phyloP scores from a whole-genome alignment of 352 stramenopile species.

The Pythium oligandrum region DNA sequence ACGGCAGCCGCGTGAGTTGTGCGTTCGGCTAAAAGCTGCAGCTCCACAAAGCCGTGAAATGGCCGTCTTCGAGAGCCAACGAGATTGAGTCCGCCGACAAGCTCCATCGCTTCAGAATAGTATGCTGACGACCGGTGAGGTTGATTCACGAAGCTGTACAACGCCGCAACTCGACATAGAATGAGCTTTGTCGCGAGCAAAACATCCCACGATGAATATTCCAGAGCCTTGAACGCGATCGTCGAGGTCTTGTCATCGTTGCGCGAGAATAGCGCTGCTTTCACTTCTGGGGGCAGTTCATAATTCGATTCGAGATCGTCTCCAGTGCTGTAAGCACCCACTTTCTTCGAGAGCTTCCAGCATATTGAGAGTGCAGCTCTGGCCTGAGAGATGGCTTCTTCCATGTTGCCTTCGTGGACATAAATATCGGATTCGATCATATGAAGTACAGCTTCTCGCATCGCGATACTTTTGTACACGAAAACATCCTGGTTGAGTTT shows the following conservation, averaged over 20 bases:
- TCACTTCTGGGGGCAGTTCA: conserved; percentile 37
- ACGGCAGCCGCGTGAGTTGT: conserved; percentile 43
- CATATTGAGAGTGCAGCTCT: conserved; percentile 63
- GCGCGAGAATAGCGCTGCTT: conserved; percentile 11
- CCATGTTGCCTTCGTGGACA: conserved; percentile 39
- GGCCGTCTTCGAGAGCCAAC: conserved; percentile 44
- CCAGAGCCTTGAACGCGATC: conserved; percentile 55
- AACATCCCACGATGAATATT: conserved; percentile 72
- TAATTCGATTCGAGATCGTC: conserved; percentile 12
- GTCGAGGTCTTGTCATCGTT: conserved; percentile 9
- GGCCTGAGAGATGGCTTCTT: conserved; percentile 41
- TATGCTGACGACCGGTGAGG: conserved; percentile 57
- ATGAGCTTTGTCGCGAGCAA: conserved; percentile 48
- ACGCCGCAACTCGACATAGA: conserved; percentile 50
- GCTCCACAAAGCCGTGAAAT: conserved; percentile 59
- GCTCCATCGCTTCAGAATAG: conserved; percentile 58
- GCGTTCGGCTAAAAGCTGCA: conserved; percentile 46
- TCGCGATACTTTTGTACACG: conserved; percentile 16
- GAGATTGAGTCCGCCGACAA: conserved; percentile 60
- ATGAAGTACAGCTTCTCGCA: conserved; percentile 50
- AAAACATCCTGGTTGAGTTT: conserved; percentile 10
- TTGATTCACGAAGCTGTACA: conserved; percentile 48
- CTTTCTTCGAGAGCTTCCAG: conserved; percentile 55
- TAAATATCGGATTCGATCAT: conserved; percentile 48
- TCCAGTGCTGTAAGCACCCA: conserved; percentile 16